A percentile compares a stretch with the other conserved stretches of the same genome.
Conservation (phyloP, 257 asterid species). For the Solanum chiquidenum region DNA sequence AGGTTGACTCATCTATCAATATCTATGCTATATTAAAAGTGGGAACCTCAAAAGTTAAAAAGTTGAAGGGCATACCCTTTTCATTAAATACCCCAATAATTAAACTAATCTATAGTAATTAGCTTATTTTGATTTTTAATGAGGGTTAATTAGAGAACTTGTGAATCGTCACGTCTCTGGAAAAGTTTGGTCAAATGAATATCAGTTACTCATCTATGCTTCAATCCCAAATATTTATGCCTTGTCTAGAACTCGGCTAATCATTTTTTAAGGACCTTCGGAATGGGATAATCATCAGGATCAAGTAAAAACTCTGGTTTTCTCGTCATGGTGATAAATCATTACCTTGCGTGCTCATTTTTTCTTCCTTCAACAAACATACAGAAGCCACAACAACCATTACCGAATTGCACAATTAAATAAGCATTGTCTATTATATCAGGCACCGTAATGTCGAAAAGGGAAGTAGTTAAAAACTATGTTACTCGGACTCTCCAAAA, state of each 20-base stretch:
- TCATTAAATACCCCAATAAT: neutral
- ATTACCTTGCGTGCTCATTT: neutral
- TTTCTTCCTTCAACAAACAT: neutral
- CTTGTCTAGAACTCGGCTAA: neutral
- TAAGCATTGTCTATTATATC: conserved; percentile 90
- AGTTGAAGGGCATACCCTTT: neutral
- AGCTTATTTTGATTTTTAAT: neutral
- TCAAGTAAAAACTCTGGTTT: neutral
- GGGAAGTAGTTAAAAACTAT: neutral
- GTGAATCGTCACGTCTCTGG: neutral
- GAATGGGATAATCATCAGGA: neutral
- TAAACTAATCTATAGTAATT: too few species aligned
- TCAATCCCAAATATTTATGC: neutral
- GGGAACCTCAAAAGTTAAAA: neutral
- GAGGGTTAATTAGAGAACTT: neutral
- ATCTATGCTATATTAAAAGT: neutral
- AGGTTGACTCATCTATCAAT: neutral
- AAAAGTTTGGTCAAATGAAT: neutral
- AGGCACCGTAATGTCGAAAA: conserved; percentile 49
- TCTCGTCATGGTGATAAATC: neutral
- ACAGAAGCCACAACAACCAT: conserved; percentile 51
- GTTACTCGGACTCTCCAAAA: too few species aligned
- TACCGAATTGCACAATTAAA: conserved; percentile 74
- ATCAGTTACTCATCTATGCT: neutral
- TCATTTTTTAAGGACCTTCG: neutral